Evolutionary conservation across 108 stramenopile genomes (phyloP).

Genomic region (Phaeodactylum tricornutum): DNA sequence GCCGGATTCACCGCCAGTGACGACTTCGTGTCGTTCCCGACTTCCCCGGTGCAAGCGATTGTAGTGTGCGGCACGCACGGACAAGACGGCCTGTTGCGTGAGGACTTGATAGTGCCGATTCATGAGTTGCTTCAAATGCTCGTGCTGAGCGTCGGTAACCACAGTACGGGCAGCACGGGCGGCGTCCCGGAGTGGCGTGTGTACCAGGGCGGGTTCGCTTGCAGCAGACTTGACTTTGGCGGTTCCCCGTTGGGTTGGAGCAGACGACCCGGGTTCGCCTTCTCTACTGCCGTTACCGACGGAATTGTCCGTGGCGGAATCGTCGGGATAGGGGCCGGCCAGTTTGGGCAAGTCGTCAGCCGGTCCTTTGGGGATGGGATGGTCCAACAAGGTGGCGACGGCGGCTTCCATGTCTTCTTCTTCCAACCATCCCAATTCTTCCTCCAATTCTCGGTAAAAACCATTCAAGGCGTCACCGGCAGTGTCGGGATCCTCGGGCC

Average conservation of each 20-base stretch:
- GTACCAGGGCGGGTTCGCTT: slow-evolving; percentile 7
- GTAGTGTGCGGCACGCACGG: slow-evolving; percentile 54
- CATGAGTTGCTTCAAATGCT: slow-evolving; percentile 39
- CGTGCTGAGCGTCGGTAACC: slow-evolving; percentile 43
- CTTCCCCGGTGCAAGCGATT: slow-evolving; percentile 7
- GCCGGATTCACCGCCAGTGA: slow-evolving; percentile 40
- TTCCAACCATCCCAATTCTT: slow-evolving; percentile 46
- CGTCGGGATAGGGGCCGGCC: too few species aligned
- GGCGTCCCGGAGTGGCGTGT: slow-evolving; percentile 23
- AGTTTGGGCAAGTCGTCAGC: neutral
- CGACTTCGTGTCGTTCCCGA: slow-evolving; percentile 10
- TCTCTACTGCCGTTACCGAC: neutral
- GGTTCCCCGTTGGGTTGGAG: neutral
- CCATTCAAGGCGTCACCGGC: slow-evolving; percentile 3
- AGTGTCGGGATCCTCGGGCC: too few species aligned
- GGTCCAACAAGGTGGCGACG: slow-evolving; percentile 37
- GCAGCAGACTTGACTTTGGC: neutral
- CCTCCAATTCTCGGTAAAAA: slow-evolving; percentile 48
- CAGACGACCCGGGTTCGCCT: neutral
- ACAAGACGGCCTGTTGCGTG: slow-evolving; percentile 64
- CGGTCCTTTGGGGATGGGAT: slow-evolving; percentile 1
- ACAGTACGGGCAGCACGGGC: slow-evolving; percentile 11
- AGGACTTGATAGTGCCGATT: slow-evolving; percentile 67
- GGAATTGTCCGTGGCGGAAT: slow-evolving; percentile 1
- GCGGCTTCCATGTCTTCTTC: slow-evolving; percentile 85